Evolutionary conservation across 2,329 filamentous ascomycete species (phyloP), one percentile per base, ranked within the genome.

Genomic region (Tolypocladium pustulatum): DNA sequence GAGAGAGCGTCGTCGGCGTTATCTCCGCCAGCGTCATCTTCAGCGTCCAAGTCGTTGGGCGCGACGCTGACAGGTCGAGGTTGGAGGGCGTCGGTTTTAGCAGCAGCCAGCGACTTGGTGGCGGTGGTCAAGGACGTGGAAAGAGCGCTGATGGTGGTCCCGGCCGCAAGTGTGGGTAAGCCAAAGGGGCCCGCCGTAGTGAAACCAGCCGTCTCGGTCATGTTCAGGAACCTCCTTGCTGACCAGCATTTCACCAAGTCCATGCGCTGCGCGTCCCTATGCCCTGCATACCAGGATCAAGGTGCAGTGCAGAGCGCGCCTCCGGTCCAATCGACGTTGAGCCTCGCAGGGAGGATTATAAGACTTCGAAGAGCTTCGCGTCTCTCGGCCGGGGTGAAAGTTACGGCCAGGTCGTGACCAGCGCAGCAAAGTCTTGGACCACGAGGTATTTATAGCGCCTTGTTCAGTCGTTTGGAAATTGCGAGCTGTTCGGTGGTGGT

Each of bases 141-240:
- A 54, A 54, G 30, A 40, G 61, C 40, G 41, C 52, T 59, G 57
- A 25, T 58, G 62, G 41, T 56, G 54, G 22, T 25, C 52, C 15
- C 10, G 8, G 32, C 30, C 58, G 58, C 57, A 58, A 20, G n/a
- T 55, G 58, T 57, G 59, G 46, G 51, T 27, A 59, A 62, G 62
- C 61, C 61, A 60, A 61, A 60, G 60, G 63, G 63, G 64, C 65
- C 67, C 66, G 63, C 62, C 63, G 58, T 62, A 58, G 65, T 66
- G 67, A 69, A 67, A 66, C 67, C 62, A 58, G 59, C 65, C 63
- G 66, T 62, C 54, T 59, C 62, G 57, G 63, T 68, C 68, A 68
- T 69, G 49, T 34, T 53, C 49, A 53, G 49, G 30, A 36, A 36
- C 49, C 49, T 53, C 9, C 22, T 22, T 15, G 49, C 49, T 34